Percentiles rank a stretch among this genome's conserved stretches.
phyloP scores from a whole-genome alignment of 345 rosid genomes.

The Brassica carinata region DNA sequence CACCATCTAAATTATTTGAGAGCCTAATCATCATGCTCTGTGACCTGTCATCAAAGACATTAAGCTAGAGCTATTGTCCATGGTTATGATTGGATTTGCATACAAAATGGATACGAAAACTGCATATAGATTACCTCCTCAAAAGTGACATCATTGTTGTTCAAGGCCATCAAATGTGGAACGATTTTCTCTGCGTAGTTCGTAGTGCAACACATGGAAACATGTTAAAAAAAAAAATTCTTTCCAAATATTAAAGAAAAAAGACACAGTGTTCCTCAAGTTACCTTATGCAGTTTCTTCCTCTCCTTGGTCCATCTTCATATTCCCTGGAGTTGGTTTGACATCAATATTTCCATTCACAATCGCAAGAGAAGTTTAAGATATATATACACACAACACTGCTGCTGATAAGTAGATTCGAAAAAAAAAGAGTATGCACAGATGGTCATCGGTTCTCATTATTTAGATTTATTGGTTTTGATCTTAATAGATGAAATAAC shows the following conservation, averaged over 20 bases:
- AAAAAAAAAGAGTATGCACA: too few species aligned
- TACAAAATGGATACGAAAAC: neutral
- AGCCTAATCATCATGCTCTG: constrained; percentile 86
- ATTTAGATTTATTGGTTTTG: too few species aligned
- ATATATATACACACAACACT: too few species aligned
- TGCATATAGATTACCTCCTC: constrained; percentile 60
- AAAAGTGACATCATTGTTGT: constrained; percentile 68
- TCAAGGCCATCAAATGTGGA: constrained; percentile 79
- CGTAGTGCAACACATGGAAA: neutral
- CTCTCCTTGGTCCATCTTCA: constrained; percentile 20
- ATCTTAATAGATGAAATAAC: too few species aligned
- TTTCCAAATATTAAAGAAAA: neutral
- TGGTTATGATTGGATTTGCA: neutral
- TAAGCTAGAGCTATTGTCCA: neutral
- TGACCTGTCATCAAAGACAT: constrained; percentile 47
- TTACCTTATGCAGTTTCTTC: constrained; percentile 59
- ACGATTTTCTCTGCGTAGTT: constrained; percentile 88
- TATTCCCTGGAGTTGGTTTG: too few species aligned
- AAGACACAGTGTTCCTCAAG: neutral
- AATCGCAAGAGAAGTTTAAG: too few species aligned
- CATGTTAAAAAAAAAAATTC: too few species aligned
- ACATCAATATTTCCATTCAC: too few species aligned
- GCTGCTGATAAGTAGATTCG: too few species aligned
- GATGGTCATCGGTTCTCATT: too few species aligned
- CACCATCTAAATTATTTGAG: constrained; percentile 73